Evolutionary conservation across 257 asterid species (phyloP).

Genomic region (Solanum infundibuliforme): DNA sequence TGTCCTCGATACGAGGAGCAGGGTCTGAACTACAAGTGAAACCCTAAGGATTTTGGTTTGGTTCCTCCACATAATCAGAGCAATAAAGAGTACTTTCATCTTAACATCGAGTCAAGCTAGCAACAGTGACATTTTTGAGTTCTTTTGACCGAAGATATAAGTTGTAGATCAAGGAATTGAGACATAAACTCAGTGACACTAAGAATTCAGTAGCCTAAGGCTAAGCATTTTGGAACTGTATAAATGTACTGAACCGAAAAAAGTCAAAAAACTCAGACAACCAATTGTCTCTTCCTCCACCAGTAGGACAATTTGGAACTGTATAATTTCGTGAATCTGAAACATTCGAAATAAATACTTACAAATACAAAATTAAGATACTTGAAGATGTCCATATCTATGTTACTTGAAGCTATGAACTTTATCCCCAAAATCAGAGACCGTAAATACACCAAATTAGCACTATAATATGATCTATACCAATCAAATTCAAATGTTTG

Average conservation of each 20-base stretch:
- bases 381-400: neutral
- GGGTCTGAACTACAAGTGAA: neutral
- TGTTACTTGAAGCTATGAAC: neutral
- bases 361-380: neutral
- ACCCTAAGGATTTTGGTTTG: neutral
- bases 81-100: neutral
- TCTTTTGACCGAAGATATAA: neutral
- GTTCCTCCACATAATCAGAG: neutral
- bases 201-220: neutral
- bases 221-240: neutral
- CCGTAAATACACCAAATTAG: neutral
- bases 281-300: neutral
- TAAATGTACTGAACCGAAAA: neutral
- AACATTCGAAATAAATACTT: neutral
- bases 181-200: neutral
- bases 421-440: neutral
- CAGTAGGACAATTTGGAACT: neutral
- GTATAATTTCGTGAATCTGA: neutral
- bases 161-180: neutral
- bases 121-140: neutral
- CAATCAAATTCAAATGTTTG: neutral
- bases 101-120: neutral
- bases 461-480: neutral
- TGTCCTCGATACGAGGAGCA: neutral
- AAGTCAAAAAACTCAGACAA: neutral